Conservation (phyloP, 1,284 basidiomycete species). For the Amylostereum areolatum region DNA sequence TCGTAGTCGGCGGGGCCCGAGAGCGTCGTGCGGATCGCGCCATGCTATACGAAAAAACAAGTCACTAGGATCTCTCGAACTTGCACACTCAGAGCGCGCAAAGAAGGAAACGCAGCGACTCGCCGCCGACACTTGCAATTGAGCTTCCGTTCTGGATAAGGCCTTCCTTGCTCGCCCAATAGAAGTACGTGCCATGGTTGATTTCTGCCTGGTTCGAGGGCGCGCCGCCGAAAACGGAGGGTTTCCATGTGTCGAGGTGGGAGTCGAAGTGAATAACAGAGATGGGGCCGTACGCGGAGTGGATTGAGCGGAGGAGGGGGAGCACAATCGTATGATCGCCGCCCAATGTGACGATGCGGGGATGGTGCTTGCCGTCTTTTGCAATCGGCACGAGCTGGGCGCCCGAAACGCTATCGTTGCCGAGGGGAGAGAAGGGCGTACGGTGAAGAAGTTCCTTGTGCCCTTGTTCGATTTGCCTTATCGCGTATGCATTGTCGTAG, state of each 20-base stretch:
- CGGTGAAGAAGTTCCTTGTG: conserved; percentile 61
- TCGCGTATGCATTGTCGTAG: conserved; percentile 65
- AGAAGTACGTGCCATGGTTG: conserved; percentile 76
- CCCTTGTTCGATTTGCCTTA: conserved; percentile 67
- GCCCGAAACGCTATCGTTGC: conserved; percentile 54
- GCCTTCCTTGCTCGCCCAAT: conserved; percentile 72
- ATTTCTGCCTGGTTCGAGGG: conserved; percentile 62
- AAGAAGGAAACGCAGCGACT: conserved; percentile 18
- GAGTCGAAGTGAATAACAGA: conserved; percentile 80
- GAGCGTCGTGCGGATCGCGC: conserved; percentile 72
- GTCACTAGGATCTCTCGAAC: conserved; percentile 63
- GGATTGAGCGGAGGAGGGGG: conserved; percentile 57
- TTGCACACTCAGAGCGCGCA: background rate
- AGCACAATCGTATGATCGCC: conserved; percentile 76
- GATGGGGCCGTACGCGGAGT: conserved; percentile 65
- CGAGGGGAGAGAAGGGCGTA: conserved; percentile 51
- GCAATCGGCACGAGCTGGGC: conserved; percentile 47
- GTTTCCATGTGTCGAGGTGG: conserved; percentile 70
- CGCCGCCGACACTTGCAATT: conserved; percentile 70
- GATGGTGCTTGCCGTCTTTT: conserved; percentile 58
- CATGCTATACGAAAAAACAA: conserved; percentile 53
- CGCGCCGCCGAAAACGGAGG: conserved; percentile 62
- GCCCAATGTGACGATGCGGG: conserved; percentile 66
- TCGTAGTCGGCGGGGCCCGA: conserved; percentile 66
- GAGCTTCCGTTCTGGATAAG: conserved; percentile 71